Evolutionary conservation across 1,284 basidiomycete species (phyloP), one percentile per base, ranked within the genome.

Genomic region (Austroboletus novae-zelandiae): DNA sequence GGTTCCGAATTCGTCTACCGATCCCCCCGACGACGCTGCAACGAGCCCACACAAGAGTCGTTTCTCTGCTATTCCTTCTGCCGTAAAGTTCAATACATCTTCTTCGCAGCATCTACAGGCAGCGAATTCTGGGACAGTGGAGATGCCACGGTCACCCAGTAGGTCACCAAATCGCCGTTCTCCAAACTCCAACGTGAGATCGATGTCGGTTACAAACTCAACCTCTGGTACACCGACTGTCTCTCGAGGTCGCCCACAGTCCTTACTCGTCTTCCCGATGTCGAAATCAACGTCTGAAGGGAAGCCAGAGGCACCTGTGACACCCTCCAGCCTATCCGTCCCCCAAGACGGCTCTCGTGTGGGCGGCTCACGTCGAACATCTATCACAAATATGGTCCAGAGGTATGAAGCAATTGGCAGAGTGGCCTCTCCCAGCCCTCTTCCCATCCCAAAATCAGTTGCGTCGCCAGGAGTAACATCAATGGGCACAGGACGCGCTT

Each of bases 311-410:
- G 64, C 30, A 49, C 73, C 39, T 56, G 44, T 60, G 30, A 59
- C 67, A 10, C 59, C 70, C n/a, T 63, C 71, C 35, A 67, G 66
- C 20, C 67, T 81, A 10, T 60, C 71, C 34, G 72, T 78, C 35
- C 78, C 79, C 3, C 70, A 69, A 43, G 73, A 75, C 15, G 72
- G 66, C 44, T 68, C 71, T 37, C 74, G 74, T 25, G 60, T 67
- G 13, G 58, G 53, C 9, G 54, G 55, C 11, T 0, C 61, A 9
- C 76, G 89, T 18, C 75, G 89, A 42, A 86, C 83, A 15, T 91
- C 89, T 0, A 91, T 91, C 54, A 81, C 88, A 42, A 83, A 91
- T 60, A 89, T 91, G 78, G 89, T 91, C 18, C 85, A 87, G 56
- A 77, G 74, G 40, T 91, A 83, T 62, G 89, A 91, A 66, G 79